Base-by-base conservation (phyloP, 23 red algal genomes). In the Gracilaria domingensis region DNA sequence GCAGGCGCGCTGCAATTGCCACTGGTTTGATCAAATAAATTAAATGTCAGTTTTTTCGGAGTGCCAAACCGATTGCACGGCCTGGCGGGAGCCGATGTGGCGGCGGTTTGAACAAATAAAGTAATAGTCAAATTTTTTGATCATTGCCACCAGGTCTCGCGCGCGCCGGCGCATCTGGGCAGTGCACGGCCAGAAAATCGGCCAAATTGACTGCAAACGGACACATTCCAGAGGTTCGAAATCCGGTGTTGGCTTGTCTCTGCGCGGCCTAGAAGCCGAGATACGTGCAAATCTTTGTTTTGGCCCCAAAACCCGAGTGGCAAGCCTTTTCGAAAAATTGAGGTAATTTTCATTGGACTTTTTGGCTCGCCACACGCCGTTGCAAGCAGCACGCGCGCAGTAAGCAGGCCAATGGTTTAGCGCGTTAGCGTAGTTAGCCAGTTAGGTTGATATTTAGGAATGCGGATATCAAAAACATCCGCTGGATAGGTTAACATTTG, bases 211-310 rank as follows among this genome's bases (percentile, higher is more conserved):
- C 66, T 5, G 4, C 2, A 34, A 4, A 26, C 3, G 14, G n/a
- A n/a, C 30, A 9, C 5, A 35, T 34, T 17, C 17, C 12, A 36
- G 35, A 71, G 25, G 9, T 8, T 71, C 35, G 12, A 36, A 71
- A 71, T 71, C 66, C 66, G 35, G 26, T 71, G 35, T 71, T 18
- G 26, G 66, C 30, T 71, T 29, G 66, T 12, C 4, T 71, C 26
- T 71, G 66, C 66, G 66, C 66, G 66, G 66, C 66, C 35, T 71
- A 8, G 66, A 37, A 37, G 28, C 66, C 35, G 12, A 71, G 66
- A 71, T 71, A 71, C 30, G 26, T 4, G 2, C 66, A 5, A 36
- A 36, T 71, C 66, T 71, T 29, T 71, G 28, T 71, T 71, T 71
- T 71, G 5, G 35, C 5, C 30, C 26, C 4, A 29, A 71, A 34